Conservation (phyloP, 345 rosid genomes). For the Isatis tinctoria region DNA sequence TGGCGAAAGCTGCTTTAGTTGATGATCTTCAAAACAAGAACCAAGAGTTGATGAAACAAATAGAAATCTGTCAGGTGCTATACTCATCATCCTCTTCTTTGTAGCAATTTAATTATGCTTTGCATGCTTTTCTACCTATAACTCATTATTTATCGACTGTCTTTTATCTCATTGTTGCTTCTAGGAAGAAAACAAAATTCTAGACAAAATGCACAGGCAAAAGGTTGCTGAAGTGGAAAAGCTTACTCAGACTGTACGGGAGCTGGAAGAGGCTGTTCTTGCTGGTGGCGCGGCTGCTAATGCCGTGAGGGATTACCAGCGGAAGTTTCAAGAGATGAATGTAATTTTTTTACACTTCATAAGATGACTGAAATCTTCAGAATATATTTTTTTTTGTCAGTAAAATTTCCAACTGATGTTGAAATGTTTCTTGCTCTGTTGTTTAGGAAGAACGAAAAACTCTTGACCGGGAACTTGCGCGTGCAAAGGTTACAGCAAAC, state of each 20-base stretch:
- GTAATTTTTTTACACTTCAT: conserved; percentile 33
- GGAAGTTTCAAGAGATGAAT: conserved; percentile 99
- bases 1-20: conserved; percentile 94
- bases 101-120: not conserved
- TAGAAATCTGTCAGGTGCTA: conserved; percentile 93
- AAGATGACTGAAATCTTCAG: not conserved
- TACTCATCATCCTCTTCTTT: conserved; percentile 8
- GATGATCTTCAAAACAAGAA: conserved; percentile 99
- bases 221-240: conserved; percentile 99
- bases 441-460: conserved; percentile 91
- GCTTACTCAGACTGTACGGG: conserved; percentile 93
- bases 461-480: conserved; percentile 93
- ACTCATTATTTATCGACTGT: not conserved
- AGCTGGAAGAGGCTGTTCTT: conserved; percentile 98
- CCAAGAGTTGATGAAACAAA: conserved; percentile 94
- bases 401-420: not conserved
- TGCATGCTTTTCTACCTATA: not conserved
- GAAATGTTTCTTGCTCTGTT: not conserved
- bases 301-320: conserved; percentile 96
- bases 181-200: conserved; percentile 93
- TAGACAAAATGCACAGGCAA: conserved; percentile 94
- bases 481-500: conserved; percentile 97
- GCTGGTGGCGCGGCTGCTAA: conserved; percentile 99
- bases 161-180: not conserved
- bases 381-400: no score